Evolutionary conservation across 371 early-diverging fungal species (phyloP).

Genomic region (Blakeslea trispora): DNA sequence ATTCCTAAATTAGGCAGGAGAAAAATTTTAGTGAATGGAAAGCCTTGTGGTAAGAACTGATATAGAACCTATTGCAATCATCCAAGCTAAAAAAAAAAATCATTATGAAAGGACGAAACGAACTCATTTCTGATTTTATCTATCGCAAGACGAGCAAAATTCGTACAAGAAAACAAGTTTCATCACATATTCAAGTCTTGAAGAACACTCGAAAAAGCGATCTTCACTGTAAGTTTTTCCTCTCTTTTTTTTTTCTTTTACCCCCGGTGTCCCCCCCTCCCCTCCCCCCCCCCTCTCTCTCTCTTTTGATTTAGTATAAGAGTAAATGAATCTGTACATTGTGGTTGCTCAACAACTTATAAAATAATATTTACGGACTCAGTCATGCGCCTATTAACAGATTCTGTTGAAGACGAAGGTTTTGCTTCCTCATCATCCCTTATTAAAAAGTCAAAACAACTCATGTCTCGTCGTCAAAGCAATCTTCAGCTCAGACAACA

Average conservation of each 20-base stretch:
- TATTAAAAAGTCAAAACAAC: constrained; percentile 12
- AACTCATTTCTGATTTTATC: constrained; percentile 78
- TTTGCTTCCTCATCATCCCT: constrained; percentile 14
- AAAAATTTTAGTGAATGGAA: constrained; percentile 62
- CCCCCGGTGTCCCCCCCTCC: too few species aligned
- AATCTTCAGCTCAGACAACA: neutral
- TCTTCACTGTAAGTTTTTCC: constrained; percentile 52
- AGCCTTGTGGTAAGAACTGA: constrained; percentile 58
- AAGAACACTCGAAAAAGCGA: constrained; percentile 72
- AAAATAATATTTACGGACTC: neutral
- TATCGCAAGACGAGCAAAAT: constrained; percentile 63
- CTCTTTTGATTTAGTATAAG: too few species aligned
- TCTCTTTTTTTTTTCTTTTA: neutral
- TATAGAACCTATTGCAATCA: neutral
- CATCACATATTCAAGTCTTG: constrained; percentile 78
- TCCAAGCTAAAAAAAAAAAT: neutral
- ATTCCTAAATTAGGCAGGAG: constrained; percentile 62
- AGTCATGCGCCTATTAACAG: constrained; percentile 62
- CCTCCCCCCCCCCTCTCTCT: too few species aligned
- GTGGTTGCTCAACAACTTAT: neutral
- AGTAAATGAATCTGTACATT: too few species aligned
- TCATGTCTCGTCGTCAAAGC: constrained; percentile 5
- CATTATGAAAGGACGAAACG: constrained; percentile 60
- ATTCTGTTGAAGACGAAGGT: constrained; percentile 42
- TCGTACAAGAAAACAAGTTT: constrained; percentile 76